These are phyloP conservation scores for Cladophialophora exuberans DNA, from an alignment of 2,329 filamentous ascomycete genomes.

Conservation along the genomic window DNA sequence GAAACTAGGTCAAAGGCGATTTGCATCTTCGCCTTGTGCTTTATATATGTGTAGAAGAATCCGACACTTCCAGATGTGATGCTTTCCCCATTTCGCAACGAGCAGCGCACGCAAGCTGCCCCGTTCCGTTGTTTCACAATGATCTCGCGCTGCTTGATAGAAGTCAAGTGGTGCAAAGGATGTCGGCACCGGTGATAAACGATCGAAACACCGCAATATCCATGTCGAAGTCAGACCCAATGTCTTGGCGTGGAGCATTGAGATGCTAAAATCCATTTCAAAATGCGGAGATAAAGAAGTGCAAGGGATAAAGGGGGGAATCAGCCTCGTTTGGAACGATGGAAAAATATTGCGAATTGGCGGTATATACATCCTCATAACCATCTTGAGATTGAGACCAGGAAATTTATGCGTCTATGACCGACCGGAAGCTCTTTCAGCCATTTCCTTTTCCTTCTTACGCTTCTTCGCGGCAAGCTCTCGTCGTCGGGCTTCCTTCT, in stretches of 20 bases:
- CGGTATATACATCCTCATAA: no score
- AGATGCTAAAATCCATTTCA: background rate
- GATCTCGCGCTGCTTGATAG: no score
- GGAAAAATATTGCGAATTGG: background rate
- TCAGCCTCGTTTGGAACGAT: background rate
- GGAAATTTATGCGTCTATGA: constrained; percentile 10
- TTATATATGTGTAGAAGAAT: no score
- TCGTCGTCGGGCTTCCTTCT: constrained; percentile 66
- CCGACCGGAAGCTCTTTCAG: constrained; percentile 18
- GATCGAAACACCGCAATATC: background rate
- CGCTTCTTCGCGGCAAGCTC: constrained; percentile 58
- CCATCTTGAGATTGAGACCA: no score
- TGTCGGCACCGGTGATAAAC: background rate
- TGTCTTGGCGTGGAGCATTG: background rate
- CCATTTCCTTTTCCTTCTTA: constrained; percentile 35
- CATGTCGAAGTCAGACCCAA: background rate
- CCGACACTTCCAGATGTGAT: no score
- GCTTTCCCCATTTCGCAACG: no score
- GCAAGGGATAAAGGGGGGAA: background rate
- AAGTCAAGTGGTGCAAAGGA: no score
- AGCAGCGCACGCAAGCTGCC: no score
- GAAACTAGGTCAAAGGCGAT: no score
- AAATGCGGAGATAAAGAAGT: background rate
- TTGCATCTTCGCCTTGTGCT: no score
- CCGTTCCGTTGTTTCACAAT: no score